Percentiles rank a stretch among this genome's conserved stretches.
Evolutionary conservation across 768 basidiomycete species (phyloP).

Genomic region (Thelephora aurantiotincta): DNA sequence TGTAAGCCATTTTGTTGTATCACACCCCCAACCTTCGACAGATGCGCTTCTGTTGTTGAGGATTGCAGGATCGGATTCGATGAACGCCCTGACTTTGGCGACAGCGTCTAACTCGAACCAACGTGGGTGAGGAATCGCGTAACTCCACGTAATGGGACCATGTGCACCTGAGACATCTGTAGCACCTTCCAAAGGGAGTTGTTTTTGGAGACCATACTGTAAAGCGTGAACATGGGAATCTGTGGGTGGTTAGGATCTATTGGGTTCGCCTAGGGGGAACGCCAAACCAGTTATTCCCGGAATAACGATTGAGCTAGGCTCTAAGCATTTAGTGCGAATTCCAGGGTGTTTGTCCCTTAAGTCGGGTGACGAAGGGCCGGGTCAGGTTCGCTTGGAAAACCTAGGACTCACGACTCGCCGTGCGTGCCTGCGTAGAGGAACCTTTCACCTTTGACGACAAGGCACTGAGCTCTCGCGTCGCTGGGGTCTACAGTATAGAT

Average conservation of each 20-base stretch:
- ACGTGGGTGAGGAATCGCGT: not conserved
- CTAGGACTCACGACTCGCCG: slow-evolving; percentile 24
- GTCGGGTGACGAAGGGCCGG: slow-evolving; percentile 20
- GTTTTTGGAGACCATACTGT: slow-evolving; percentile 57
- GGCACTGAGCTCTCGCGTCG: slow-evolving; percentile 42
- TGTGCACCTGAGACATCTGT: slow-evolving; percentile 38
- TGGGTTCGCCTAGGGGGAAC: not conserved
- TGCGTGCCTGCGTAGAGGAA: slow-evolving; percentile 43
- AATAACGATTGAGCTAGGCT: slow-evolving; percentile 44
- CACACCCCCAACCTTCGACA: slow-evolving; percentile 81
- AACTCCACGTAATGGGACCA: not conserved
- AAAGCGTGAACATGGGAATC: slow-evolving; percentile 74
- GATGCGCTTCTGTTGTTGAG: slow-evolving; percentile 41
- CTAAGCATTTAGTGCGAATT: slow-evolving; percentile 33
- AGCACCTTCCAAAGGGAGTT: slow-evolving; percentile 52
- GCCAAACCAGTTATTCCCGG: slow-evolving; percentile 60
- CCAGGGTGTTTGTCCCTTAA: slow-evolving; percentile 14
- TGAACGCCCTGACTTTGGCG: slow-evolving; percentile 42
- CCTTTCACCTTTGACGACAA: slow-evolving; percentile 36
- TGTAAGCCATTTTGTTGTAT: slow-evolving; percentile 65
- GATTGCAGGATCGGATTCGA: slow-evolving; percentile 44
- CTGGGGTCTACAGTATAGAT: slow-evolving; percentile 54
- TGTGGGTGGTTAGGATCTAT: slow-evolving; percentile 11
- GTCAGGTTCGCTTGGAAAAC: not conserved
- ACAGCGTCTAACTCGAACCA: slow-evolving; percentile 37